Evolutionary conservation across 805 yeast genomes (phyloP), one percentile per base, ranked within the genome.

Genomic region (Starmerella asiatica): DNA sequence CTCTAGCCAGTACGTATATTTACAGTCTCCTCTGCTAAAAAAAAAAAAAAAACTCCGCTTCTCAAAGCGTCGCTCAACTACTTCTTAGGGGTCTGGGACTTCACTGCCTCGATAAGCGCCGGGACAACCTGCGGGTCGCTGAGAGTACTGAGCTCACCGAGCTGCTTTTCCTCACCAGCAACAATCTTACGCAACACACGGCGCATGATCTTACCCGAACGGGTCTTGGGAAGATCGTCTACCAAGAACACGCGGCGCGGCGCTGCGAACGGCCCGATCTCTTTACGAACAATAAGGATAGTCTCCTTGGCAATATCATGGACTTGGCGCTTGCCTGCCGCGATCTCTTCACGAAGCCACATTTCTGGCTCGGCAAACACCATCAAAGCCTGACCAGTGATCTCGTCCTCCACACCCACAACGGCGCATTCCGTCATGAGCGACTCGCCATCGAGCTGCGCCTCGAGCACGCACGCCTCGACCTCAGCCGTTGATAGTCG

Each of bases 161-260:
- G 70, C 58, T 79, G 82, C 50, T 82, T 93, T 51, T 79, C 93
- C 68, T 88, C 96, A 51, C 88, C 86, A 38, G 91, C 76, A 40
- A 85, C 77, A 45, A 88, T 73, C 67, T 91, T 91, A 66, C 98
- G 79, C 63, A 91, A 71, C 47, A 91, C 80, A 69, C 98, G 82
- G 71, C 98, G 81, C 94, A 91, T 88, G 58, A 91, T 88, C 71
- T 91, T 91, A 53, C 98, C 98, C 9, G 95, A 84, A 67, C 98
- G 76, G 19, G 98, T 91, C 73, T 88, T 91, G 64, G 98, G 98
- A 61, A 91, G 73, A 58, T 91, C 97, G 45, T 75, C 78, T 40
- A 88, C 93, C 44, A 86, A 65, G 52, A 79, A 67, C 43, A 86
- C 76, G 43, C 76, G 67, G 63, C 86, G 86, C 57, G 98, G 98